phyloP scores from a whole-genome alignment of 2,329 filamentous ascomycete genomes.

The Didymella arachidicola region DNA sequence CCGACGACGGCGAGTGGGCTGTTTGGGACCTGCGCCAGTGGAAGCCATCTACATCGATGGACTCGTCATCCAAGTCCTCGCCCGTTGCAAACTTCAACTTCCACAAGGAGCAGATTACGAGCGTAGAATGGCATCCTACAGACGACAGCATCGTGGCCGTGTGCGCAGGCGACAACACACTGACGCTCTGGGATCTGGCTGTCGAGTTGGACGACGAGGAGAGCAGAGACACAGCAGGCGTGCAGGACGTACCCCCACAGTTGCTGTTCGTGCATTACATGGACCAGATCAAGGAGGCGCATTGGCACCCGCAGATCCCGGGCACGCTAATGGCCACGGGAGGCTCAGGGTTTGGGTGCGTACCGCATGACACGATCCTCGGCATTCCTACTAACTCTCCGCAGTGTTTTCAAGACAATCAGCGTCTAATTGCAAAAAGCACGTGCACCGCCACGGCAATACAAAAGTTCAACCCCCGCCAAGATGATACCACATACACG shows the following conservation, averaged over 20 bases:
- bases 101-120: slow-evolving; percentile 96
- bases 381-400: slow-evolving; percentile 12
- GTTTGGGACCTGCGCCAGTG: slow-evolving; percentile 97
- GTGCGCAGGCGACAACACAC: slow-evolving; percentile 89
- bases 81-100: slow-evolving; percentile 94
- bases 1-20: slow-evolving; percentile 91
- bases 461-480: slow-evolving; percentile 4
- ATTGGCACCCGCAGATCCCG: slow-evolving; percentile 97
- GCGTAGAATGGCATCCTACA: slow-evolving; percentile 95
- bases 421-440: slow-evolving; percentile 41
- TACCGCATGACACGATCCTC: slow-evolving; percentile 17
- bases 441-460: neutral
- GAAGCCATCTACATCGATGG: slow-evolving; percentile 70
- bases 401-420: slow-evolving; percentile 53
- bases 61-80: slow-evolving; percentile 64
- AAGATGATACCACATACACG: slow-evolving; percentile 7
- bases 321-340: slow-evolving; percentile 90
- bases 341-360: slow-evolving; percentile 77
- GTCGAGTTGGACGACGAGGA: slow-evolving; percentile 98
- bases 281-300: slow-evolving; percentile 91
- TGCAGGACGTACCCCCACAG: slow-evolving; percentile 91
- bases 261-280: slow-evolving; percentile 96
- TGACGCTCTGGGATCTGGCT: slow-evolving; percentile 95
- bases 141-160: slow-evolving; percentile 96
- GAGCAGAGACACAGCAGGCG: slow-evolving; percentile 84